Base-by-base conservation (phyloP, 148 eudicot species). In the Camellia lanceoleosa region DNA sequence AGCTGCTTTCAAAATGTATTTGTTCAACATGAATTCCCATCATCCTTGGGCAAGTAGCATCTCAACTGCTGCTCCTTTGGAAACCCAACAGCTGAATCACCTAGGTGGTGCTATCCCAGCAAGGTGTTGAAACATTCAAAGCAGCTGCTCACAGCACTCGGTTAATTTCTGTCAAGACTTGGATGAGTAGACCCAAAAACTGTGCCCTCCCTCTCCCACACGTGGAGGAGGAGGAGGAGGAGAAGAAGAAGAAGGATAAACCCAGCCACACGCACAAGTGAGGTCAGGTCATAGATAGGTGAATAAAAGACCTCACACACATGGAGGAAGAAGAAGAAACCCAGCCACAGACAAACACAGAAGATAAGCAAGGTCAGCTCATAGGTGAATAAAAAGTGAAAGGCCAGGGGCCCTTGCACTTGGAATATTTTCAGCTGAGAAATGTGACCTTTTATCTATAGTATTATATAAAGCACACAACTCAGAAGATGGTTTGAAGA, bases 51-150 rank as follows among this genome's bases (percentile, higher is more conserved):
- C 74, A 14, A 49, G 41, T 18, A 56, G 47, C 52, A 75, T n/a
- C 52, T 59, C 12, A 61, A 38, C 41, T 43, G 78, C 47, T 75
- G 68, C 78, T 46, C 54, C 55, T n/a, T 59, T 43, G 66, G 20
- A 58, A 73, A 59, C 64, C 66, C 64, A 74, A 18, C 2, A 11
- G 9, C 16, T 16, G 30, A 74, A 59, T 74, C 49, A 13, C 52
- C 47, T 74, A 11, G 49, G 52, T 9, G 54, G 66, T 5, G 38
- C 52, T 74, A 49, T 13, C 59, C 66, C 66, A 58, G 49, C 51
- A 41, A 59, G 51, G 51, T 43, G 72, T 16, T 44, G 18, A 43
- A 68, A 68, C 51, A 68, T 6, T 44, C 46, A 68, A 12, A 67
- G 3, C 52, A 67, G 70, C 70, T 16, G 65, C 51, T 59, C 38